phyloP scores from a whole-genome alignment of 108 stramenopile genomes.

The Skeletonema tropicum region DNA sequence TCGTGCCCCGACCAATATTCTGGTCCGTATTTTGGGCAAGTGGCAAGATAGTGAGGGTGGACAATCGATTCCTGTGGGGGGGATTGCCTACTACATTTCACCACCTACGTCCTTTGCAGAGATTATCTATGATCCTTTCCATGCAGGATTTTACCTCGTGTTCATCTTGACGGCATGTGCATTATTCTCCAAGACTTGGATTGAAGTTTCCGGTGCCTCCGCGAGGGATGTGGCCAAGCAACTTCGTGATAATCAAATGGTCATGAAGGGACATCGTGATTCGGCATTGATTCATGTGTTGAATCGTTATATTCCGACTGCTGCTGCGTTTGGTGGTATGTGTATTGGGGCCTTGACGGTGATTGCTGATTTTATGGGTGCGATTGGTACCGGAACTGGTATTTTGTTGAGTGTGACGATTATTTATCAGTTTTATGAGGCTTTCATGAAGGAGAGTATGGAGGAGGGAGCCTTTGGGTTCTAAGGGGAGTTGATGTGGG shows the following conservation, averaged over 20 bases:
- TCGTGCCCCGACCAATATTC: constrained; percentile 94
- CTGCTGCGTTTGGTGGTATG: constrained; percentile 99
- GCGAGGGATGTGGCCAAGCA: constrained; percentile 99
- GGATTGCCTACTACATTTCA: constrained; percentile 99
- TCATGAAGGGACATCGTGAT: constrained; percentile 99
- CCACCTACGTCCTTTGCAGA: constrained; percentile 93
- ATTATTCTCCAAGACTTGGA: constrained; percentile 99
- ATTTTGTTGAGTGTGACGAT: constrained; percentile 98
- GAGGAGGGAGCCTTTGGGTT: constrained; percentile 56
- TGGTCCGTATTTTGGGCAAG: constrained; percentile 97
- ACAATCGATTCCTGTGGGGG: constrained; percentile 92
- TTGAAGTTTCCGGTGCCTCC: constrained; percentile 96
- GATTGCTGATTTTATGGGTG: constrained; percentile 97
- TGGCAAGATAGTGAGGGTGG: constrained; percentile 98
- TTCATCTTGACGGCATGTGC: constrained; percentile 98
- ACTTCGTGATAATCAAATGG: constrained; percentile 97
- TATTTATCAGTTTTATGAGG: constrained; percentile 97
- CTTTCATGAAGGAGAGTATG: constrained; percentile 84
- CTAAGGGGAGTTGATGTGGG: constrained; percentile 10
- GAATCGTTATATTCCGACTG: constrained; percentile 98
- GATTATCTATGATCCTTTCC: constrained; percentile 98
- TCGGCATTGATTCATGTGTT: constrained; percentile 95
- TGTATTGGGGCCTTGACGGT: constrained; percentile 98
- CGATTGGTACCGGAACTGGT: constrained; percentile 98
- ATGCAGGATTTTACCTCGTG: constrained; percentile 96